A percentile compares a stretch with the other conserved stretches of the same genome.
Conservation (phyloP, 2,329 filamentous ascomycete species). For the Cytospora piceae region DNA sequence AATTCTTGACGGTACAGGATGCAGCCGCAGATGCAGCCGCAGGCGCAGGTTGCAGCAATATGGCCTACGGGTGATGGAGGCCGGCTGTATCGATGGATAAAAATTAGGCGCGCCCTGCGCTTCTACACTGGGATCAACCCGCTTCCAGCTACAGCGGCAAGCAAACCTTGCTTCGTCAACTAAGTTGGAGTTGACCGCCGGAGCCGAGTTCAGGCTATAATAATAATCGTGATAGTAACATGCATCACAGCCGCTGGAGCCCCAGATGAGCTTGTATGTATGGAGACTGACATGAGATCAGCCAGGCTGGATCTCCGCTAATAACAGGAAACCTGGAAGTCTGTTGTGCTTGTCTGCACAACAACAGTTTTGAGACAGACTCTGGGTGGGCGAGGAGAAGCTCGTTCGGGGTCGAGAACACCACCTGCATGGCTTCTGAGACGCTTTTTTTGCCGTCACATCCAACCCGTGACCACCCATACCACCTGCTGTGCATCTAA, state of each 20-base stretch:
- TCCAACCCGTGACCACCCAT: constrained; percentile 14
- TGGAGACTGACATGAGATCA: neutral
- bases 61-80: neutral
- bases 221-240: constrained; percentile 14
- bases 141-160: neutral
- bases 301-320: neutral
- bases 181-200: constrained; percentile 7
- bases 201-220: constrained; percentile 14
- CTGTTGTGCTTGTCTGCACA: neutral
- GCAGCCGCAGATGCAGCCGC: neutral
- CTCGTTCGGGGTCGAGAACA: neutral
- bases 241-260: constrained; percentile 15
- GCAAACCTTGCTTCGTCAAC: constrained; percentile 6
- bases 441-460: neutral
- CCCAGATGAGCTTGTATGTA: neutral
- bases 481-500: constrained; percentile 18
- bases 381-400: neutral
- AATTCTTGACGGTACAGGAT: neutral
- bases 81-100: constrained; percentile 12
- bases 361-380: too few relatives aligned
- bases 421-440: neutral
- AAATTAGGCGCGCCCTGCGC: constrained; percentile 16
- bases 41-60: neutral
- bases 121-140: constrained; percentile 4
- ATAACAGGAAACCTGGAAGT: constrained; percentile 6